Evolutionary conservation across 108 stramenopile species (phyloP), one percentile per base, ranked within the genome.

Genomic region (Skeletonema grethae): DNA sequence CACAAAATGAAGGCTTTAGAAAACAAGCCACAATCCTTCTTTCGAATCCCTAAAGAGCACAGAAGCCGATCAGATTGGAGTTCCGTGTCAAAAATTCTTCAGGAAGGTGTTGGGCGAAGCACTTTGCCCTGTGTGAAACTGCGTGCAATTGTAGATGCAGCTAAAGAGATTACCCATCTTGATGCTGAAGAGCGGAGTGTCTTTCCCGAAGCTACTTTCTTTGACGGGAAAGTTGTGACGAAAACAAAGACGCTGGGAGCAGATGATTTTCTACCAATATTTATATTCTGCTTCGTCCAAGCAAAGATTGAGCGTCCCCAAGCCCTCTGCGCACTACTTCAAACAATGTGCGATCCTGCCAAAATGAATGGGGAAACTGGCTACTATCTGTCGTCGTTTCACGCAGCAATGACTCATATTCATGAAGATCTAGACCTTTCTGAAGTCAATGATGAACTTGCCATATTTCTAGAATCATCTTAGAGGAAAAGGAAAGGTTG

Each of bases 231-330:
- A 16, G 75, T 72, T 9, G 69, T 75, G 9, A 70, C 73, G 29
- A 66, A 77, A 35, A 59, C 45, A 7, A 61, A 77, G 31, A 45
- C 82, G 11, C 64, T 96, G 29, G 90, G 93, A n/a, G 96, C 94
- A 9, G 94, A 97, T 70, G 89, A 97, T 63, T 90, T 97, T 69
- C 81, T 97, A n/a, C 96, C 96, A 0, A 93, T 95, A 41, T 95
- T 97, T 59, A 91, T 97, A 13, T 95, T 88, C 72, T 85, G 90
- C 67, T 85, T 97, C 31, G 90, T 95, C 58, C 68, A 77, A 59
- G 85, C 96, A 1, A 85, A 91, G 18, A 77, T 97, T 71, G 91
- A 94, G 68, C 66, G 91, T 25, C 92, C 94, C 0, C 91, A 80
- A 48, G 91, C 93, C 28, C 70, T 97, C 12, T 87, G 91, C 82